A percentile compares a stretch with the other conserved stretches of the same genome.
Conservation (phyloP, 495 filamentous ascomycete species). For the Pyrenula massariospora region DNA sequence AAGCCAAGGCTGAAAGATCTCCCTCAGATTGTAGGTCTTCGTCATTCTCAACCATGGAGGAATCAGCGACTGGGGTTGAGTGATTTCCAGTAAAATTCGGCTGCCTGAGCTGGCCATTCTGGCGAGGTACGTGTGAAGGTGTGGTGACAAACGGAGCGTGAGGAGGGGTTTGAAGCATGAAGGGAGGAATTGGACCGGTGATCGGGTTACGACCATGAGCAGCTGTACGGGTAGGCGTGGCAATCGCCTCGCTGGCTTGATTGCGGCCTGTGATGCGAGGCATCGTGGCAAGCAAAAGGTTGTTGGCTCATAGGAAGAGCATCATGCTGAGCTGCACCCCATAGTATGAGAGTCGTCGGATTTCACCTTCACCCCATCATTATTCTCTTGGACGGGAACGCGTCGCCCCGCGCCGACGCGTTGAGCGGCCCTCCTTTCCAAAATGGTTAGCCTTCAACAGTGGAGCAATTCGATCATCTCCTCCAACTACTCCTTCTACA, state of each 20-base stretch:
- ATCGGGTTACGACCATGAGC: background rate
- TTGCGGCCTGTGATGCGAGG: background rate
- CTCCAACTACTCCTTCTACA: too few relatives aligned
- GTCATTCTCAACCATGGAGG: background rate
- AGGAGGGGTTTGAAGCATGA: background rate
- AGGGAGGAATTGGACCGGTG: background rate
- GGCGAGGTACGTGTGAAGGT: background rate
- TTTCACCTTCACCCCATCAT: too few relatives aligned
- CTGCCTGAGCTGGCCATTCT: background rate
- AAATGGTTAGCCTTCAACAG: too few relatives aligned
- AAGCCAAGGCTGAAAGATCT: background rate
- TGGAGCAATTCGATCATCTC: too few relatives aligned
- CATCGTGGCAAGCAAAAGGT: background rate
- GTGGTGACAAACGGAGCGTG: background rate
- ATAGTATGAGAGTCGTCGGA: too few relatives aligned
- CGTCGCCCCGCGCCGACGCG: too few relatives aligned
- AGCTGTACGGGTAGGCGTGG: background rate
- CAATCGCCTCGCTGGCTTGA: background rate
- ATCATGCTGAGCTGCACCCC: too few relatives aligned
- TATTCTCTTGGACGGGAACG: too few relatives aligned
- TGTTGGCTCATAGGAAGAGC: too few relatives aligned
- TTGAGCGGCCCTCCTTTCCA: too few relatives aligned
- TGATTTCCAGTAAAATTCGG: too few relatives aligned
- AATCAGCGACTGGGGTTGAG: background rate
- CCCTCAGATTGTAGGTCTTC: background rate